Percentiles rank a stretch among this genome's conserved stretches.
Evolutionary conservation across 768 basidiomycete species (phyloP).

Genomic region (Roridomyces roridus): DNA sequence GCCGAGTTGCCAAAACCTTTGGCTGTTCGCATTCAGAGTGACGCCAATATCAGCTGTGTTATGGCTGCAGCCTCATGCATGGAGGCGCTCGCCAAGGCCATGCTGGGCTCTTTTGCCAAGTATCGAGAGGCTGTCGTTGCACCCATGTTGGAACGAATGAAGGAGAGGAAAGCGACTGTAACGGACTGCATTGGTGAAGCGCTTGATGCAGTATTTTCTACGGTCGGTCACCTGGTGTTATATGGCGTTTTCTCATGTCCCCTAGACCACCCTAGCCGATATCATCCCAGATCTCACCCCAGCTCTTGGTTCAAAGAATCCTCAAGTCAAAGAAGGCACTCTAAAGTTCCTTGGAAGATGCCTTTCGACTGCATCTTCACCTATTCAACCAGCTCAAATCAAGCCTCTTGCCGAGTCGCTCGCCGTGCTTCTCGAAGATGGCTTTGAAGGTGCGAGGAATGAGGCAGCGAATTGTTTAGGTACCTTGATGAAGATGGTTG

Average conservation of each 20-base stretch:
- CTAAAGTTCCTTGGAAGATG: slow-evolving; percentile 86
- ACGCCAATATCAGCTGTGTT: slow-evolving; percentile 96
- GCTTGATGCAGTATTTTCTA: slow-evolving; percentile 85
- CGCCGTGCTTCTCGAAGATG: slow-evolving; percentile 81
- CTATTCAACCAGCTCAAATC: slow-evolving; percentile 77
- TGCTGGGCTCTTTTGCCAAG: slow-evolving; percentile 76
- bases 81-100: slow-evolving; percentile 84
- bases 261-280: slow-evolving; percentile 79
- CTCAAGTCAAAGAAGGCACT: slow-evolving; percentile 94
- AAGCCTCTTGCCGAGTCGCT: slow-evolving; percentile 83
- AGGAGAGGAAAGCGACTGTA: slow-evolving; percentile 92
- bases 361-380: slow-evolving; percentile 70
- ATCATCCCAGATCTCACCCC: slow-evolving; percentile 83
- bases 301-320: slow-evolving; percentile 88
- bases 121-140: slow-evolving; percentile 76
- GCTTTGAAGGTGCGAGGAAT: slow-evolving; percentile 85
- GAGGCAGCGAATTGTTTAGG: slow-evolving; percentile 92
- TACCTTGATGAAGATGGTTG: slow-evolving; percentile 94
- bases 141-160: slow-evolving; percentile 85
- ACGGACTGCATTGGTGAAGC: slow-evolving; percentile 88
- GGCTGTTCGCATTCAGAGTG: slow-evolving; percentile 80
- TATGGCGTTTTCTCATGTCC: slow-evolving; percentile 7
- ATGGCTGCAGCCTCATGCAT: slow-evolving; percentile 85
- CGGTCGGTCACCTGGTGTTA: slow-evolving; percentile 57
- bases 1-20: slow-evolving; percentile 78